phyloP scores from a whole-genome alignment of 441 rosid genomes.

The Erysimum pusillum region DNA sequence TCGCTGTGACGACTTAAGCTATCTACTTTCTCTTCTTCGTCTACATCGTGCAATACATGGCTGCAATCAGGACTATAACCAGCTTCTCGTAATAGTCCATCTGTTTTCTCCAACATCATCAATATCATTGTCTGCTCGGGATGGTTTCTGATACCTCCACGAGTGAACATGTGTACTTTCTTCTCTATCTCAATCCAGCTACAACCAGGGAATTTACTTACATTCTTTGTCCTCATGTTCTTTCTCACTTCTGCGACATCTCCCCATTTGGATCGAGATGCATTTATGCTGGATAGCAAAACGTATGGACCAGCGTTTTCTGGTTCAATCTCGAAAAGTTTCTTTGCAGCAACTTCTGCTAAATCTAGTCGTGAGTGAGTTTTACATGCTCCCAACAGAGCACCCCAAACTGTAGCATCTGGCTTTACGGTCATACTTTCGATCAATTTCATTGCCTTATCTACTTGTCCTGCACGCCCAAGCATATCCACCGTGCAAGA shows the following conservation, averaged over 20 bases:
- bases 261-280: conserved; percentile 68
- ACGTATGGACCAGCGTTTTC: conserved; percentile 66
- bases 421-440: conserved; percentile 67
- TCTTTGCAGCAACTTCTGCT: conserved; percentile 71
- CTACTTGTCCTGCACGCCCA: conserved; percentile 64
- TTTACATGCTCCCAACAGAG: conserved; percentile 71
- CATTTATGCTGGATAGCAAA: conserved; percentile 71
- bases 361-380: conserved; percentile 65
- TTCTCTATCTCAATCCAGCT: conserved; percentile 72
- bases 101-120: conserved; percentile 48
- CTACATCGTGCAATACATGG: conserved; percentile 72
- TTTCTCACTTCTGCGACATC: conserved; percentile 61
- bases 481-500: conserved; percentile 79
- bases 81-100: conserved; percentile 61
- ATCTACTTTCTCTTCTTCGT: conserved; percentile 73
- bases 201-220: conserved; percentile 72
- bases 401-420: conserved; percentile 78
- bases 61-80: conserved; percentile 75
- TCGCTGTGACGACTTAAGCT: conserved; percentile 66
- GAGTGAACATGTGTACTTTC: conserved; percentile 65
- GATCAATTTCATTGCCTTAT: conserved; percentile 67
- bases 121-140: conserved; percentile 64
- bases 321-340: conserved; percentile 62
- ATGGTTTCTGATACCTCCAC: conserved; percentile 56
- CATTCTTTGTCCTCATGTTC: conserved; percentile 54